phyloP scores from a whole-genome alignment of 192 early-diverging fungal species.

The Jimgerdemannia lactiflua region DNA sequence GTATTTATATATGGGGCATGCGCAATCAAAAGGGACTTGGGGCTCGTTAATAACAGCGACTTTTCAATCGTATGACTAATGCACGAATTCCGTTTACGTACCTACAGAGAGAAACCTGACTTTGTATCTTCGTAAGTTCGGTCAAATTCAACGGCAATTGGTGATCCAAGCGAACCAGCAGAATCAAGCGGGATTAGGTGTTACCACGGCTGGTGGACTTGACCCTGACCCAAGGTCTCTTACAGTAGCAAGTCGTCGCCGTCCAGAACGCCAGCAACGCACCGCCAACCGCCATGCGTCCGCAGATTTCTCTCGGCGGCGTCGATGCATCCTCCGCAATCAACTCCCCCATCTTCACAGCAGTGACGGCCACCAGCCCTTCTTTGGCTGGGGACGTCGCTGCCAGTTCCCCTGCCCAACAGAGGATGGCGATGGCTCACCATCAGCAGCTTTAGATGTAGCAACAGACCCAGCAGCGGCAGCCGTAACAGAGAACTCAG shows the following conservation, averaged over 20 bases:
- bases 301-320: not conserved
- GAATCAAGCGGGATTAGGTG: not conserved
- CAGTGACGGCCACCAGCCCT: not conserved
- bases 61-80: no score
- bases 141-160: not conserved
- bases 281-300: not conserved
- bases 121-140: not conserved
- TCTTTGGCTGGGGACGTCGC: not conserved
- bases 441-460: not conserved
- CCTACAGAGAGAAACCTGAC: no score
- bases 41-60: no score
- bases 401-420: not conserved
- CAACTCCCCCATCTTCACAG: not conserved
- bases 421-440: not conserved
- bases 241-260: constrained; percentile 5
- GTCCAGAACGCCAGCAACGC: not conserved
- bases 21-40: no score
- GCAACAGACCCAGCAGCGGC: not conserved
- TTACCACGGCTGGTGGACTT: not conserved
- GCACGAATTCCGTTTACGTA: no score
- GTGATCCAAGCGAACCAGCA: not conserved
- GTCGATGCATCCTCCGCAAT: not conserved
- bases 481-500: not conserved
- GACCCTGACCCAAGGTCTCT: no score
- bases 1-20: not conserved